phyloP scores from a whole-genome alignment of 2,329 filamentous ascomycete species.

The Plenodomus biglobosus region DNA sequence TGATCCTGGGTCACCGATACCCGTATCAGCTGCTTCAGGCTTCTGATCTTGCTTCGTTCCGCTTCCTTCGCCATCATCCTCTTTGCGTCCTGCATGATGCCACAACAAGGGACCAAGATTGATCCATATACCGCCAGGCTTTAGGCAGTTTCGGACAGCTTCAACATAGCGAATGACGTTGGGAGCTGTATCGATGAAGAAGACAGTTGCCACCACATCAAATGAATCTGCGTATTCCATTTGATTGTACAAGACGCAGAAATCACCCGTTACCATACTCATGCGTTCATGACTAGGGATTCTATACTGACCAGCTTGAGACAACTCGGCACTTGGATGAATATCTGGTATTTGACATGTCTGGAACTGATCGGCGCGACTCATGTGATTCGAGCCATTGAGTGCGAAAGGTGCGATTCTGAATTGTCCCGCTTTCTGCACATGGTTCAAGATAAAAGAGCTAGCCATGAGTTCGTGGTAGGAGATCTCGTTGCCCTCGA shows the following conservation, averaged over 20 bases:
- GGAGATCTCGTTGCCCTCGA: constrained; percentile 91
- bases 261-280: constrained; percentile 93
- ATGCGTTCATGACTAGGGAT: constrained; percentile 63
- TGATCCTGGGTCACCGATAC: constrained; percentile 84
- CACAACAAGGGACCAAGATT: constrained; percentile 91
- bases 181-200: constrained; percentile 96
- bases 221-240: constrained; percentile 64
- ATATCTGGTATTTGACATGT: constrained; percentile 78
- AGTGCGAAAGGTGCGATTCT: constrained; percentile 83
- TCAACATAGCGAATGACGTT: constrained; percentile 90
- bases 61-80: neutral
- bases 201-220: constrained; percentile 84
- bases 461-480: constrained; percentile 95
- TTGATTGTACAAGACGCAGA: constrained; percentile 78
- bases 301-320: constrained; percentile 17
- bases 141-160: constrained; percentile 76
- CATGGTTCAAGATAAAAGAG: constrained; percentile 71
- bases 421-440: constrained; percentile 62
- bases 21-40: constrained; percentile 42
- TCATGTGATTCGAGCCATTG: constrained; percentile 82
- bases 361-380: constrained; percentile 72
- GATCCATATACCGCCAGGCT: constrained; percentile 76
- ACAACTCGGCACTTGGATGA: constrained; percentile 44
- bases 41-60: constrained; percentile 17
- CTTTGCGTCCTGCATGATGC: constrained; percentile 80